Conservation (phyloP, 2,329 filamentous ascomycete genomes). For the Atkinsonella hypoxylon region DNA sequence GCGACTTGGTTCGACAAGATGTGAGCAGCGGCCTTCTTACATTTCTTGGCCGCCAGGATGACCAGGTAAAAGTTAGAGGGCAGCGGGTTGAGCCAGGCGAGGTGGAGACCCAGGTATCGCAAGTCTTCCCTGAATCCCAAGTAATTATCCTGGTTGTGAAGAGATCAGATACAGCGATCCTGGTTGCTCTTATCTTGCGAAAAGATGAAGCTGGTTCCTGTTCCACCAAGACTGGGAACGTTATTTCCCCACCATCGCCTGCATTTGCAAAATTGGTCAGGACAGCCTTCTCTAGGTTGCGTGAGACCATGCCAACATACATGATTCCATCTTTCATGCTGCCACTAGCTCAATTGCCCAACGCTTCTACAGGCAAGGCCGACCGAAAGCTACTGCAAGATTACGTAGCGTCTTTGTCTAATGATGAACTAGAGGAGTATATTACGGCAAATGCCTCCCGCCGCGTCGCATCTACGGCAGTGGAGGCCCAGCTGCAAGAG, state of each 20-base stretch:
- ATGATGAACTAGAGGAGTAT: not conserved
- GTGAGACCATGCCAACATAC: not conserved
- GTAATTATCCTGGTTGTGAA: not conserved
- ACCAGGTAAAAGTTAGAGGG: constrained; percentile 8
- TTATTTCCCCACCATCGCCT: not conserved
- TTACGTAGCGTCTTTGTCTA: not conserved
- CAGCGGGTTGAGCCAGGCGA: constrained; percentile 11
- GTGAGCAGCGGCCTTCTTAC: constrained; percentile 4
- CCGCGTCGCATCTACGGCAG: not conserved
- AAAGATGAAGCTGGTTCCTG: not conserved
- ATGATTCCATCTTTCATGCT: not conserved
- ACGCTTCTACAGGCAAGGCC: not conserved
- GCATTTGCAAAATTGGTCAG: not conserved
- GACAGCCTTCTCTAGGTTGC: not conserved
- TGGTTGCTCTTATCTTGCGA: not conserved
- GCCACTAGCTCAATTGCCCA: not conserved
- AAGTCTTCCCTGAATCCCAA: not conserved
- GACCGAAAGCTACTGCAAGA: not conserved
- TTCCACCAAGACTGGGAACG: no score
- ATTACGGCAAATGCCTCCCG: not conserved
- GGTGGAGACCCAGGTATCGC: constrained; percentile 4
- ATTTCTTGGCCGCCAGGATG: constrained; percentile 6
- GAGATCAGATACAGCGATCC: not conserved
- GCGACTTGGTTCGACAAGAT: constrained; percentile 6
- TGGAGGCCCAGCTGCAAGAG: not conserved